phyloP scores from a whole-genome alignment of 805 yeast species.

The Metschnikowia lachancei region DNA sequence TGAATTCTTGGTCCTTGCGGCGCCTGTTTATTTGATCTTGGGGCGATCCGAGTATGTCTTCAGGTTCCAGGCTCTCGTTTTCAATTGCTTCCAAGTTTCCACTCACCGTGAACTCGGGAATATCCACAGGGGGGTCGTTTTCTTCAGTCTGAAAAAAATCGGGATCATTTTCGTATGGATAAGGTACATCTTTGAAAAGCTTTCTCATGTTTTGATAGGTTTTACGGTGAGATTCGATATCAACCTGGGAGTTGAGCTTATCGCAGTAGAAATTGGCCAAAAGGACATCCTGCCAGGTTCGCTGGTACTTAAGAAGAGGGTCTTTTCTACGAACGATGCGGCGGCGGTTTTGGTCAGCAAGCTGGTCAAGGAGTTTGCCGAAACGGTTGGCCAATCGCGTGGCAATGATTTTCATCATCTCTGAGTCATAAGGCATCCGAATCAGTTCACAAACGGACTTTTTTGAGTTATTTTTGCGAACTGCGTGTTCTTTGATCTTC shows the following conservation, averaged over 20 bases:
- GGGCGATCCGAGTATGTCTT: neutral
- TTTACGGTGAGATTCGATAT: conserved; percentile 12
- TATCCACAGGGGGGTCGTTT: conserved; percentile 7
- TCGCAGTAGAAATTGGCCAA: conserved; percentile 9
- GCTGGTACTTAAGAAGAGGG: neutral
- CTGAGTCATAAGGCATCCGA: conserved; percentile 2
- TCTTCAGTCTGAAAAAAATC: conserved; percentile 11
- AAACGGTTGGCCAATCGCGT: conserved; percentile 15
- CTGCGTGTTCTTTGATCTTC: conserved; percentile 1
- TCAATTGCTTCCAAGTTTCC: conserved; percentile 15
- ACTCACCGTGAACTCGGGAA: conserved; percentile 13
- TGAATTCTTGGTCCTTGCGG: neutral
- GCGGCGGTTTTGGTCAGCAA: neutral
- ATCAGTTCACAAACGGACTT: no score
- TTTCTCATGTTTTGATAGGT: conserved; percentile 26
- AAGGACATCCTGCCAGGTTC: conserved; percentile 19
- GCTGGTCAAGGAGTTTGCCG: conserved; percentile 4
- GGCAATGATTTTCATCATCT: conserved; percentile 12
- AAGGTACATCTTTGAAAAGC: conserved; percentile 26
- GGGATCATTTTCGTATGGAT: conserved; percentile 29
- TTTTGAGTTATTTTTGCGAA: no score
- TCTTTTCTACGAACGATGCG: neutral
- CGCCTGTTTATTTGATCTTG: conserved; percentile 5
- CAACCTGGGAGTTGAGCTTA: conserved; percentile 1
- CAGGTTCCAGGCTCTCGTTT: conserved; percentile 1